These are phyloP conservation scores for Funneliformis caledonium DNA, from an alignment of 371 early-diverging fungal genomes.

Conservation along the genomic window DNA sequence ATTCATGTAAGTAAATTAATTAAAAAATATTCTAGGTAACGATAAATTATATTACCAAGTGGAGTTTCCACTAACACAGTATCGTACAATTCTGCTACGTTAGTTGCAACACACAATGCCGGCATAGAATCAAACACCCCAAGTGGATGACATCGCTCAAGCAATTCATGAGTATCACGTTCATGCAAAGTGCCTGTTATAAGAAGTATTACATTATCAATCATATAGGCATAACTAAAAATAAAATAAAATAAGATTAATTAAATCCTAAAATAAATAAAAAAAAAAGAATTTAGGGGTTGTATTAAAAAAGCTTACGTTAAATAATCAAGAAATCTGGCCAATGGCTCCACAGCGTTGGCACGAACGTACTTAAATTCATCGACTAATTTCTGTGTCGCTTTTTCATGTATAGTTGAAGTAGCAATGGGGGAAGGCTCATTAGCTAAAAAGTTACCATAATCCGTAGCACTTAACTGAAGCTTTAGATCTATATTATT, in stretches of 20 bases:
- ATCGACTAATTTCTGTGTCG: constrained; percentile 86
- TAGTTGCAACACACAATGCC: constrained; percentile 96
- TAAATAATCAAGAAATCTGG: constrained; percentile 94
- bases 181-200: constrained; percentile 98
- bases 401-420: constrained; percentile 86
- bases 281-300: too few relatives aligned
- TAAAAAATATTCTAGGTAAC: too few relatives aligned
- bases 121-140: constrained; percentile 97
- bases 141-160: constrained; percentile 96
- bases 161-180: constrained; percentile 94
- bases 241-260: not conserved
- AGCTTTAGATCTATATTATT: constrained; percentile 75
- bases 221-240: constrained; percentile 96
- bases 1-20: too few relatives aligned
- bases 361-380: constrained; percentile 93
- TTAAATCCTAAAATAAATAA: too few relatives aligned
- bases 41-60: too few relatives aligned
- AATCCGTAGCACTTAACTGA: constrained; percentile 95
- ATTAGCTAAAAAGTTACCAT: constrained; percentile 92
- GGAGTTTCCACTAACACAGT: constrained; percentile 98
- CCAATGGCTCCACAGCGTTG: constrained; percentile 81
- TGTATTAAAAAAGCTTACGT: constrained; percentile 66
- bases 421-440: constrained; percentile 96
- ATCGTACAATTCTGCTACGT: constrained; percentile 92
- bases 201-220: constrained; percentile 97